A percentile compares a stretch with the other conserved stretches of the same genome.
Conservation (phyloP, 768 basidiomycete species). For the Chlorophyllum brunneum region DNA sequence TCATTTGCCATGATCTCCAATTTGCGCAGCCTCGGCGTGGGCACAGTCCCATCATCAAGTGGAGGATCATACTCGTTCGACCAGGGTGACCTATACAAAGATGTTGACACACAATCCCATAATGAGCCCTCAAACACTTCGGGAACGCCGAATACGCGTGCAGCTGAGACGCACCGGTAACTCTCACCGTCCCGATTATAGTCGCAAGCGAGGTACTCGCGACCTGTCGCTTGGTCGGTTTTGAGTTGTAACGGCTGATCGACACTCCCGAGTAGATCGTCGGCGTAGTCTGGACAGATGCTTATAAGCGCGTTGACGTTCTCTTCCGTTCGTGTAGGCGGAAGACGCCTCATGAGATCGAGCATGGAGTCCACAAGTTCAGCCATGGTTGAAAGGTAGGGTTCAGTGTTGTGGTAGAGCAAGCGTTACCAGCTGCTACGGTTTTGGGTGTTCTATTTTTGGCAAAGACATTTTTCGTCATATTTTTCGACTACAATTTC, state of each 20-base stretch:
- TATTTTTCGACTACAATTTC: too few relatives aligned
- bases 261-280: slow-evolving; percentile 91
- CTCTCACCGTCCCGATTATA: slow-evolving; percentile 92
- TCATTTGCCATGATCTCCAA: slow-evolving; percentile 93
- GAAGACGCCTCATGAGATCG: slow-evolving; percentile 94
- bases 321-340: slow-evolving; percentile 83
- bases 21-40: slow-evolving; percentile 80
- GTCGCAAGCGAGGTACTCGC: slow-evolving; percentile 91
- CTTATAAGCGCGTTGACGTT: slow-evolving; percentile 79
- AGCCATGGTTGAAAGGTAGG: slow-evolving; percentile 39
- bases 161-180: slow-evolving; percentile 57
- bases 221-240: slow-evolving; percentile 75
- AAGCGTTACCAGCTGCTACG: neutral
- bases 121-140: too few relatives aligned
- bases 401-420: neutral
- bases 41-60: slow-evolving; percentile 83
- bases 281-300: slow-evolving; percentile 90
- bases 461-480: too few relatives aligned
- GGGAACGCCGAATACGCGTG: slow-evolving; percentile 4
- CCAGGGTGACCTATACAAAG: slow-evolving; percentile 92
- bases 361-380: slow-evolving; percentile 91
- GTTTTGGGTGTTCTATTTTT: slow-evolving; percentile 6
- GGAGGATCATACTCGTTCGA: slow-evolving; percentile 95
- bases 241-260: slow-evolving; percentile 88
- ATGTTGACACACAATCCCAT: neutral